phyloP scores from a whole-genome alignment of 768 basidiomycete species.

The Flagelloscypha sp. region DNA sequence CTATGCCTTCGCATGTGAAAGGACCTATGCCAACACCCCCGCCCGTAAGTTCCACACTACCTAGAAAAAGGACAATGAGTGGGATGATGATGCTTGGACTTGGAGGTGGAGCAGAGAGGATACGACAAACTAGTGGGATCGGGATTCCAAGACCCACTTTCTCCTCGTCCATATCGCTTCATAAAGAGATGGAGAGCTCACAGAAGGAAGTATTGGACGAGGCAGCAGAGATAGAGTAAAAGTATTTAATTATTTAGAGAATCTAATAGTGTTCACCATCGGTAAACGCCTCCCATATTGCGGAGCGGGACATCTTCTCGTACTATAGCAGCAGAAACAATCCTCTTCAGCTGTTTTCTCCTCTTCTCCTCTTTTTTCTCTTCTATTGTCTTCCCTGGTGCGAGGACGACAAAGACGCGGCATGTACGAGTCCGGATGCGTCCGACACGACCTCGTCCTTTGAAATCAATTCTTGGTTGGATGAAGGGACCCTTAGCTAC shows the following conservation, averaged over 20 bases:
- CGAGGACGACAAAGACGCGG: slow-evolving; percentile 69
- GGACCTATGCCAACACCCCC: slow-evolving; percentile 1
- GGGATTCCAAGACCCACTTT: no score
- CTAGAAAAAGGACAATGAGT: no score
- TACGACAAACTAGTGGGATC: no score
- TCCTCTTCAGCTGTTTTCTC: slow-evolving; percentile 59
- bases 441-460: slow-evolving; percentile 73
- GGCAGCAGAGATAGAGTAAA: no score
- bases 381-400: slow-evolving; percentile 71
- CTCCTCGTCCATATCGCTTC: no score
- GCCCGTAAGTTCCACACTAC: no score
- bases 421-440: slow-evolving; percentile 68
- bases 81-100: no score
- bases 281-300: slow-evolving; percentile 59
- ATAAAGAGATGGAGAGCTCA: no score
- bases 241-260: no score
- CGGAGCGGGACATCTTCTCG: slow-evolving; percentile 76
- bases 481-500: slow-evolving; percentile 73
- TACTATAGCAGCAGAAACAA: slow-evolving; percentile 72
- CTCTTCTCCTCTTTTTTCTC: slow-evolving; percentile 58
- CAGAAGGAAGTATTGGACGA: no score
- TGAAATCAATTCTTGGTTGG: slow-evolving; percentile 65
- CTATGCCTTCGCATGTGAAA: slow-evolving; percentile 44
- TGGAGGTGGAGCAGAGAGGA: no score
- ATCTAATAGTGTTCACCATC: no score